A percentile compares a stretch with the other conserved stretches of the same genome.
phyloP scores from a whole-genome alignment of 2,329 filamentous ascomycete genomes.

The Monilinia laxa region DNA sequence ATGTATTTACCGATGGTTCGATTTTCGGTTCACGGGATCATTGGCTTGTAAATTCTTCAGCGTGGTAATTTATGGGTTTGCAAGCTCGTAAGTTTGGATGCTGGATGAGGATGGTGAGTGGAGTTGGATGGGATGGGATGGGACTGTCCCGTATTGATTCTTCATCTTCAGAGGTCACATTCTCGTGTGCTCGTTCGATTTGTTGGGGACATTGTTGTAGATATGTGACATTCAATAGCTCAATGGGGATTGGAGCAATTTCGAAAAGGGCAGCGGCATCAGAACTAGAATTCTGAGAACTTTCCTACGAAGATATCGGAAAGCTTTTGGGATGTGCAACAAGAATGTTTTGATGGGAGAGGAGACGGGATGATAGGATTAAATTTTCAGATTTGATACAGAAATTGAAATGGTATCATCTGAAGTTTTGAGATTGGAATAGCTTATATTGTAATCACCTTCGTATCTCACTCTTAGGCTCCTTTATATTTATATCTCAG shows the following conservation, averaged over 20 bases:
- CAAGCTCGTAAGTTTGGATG: background rate
- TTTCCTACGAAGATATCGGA: background rate
- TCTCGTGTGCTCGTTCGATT: background rate
- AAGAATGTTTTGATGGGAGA: background rate
- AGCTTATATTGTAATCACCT: background rate
- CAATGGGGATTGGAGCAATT: too few species aligned
- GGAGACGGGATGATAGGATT: background rate
- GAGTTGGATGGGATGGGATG: background rate
- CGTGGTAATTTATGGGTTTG: background rate
- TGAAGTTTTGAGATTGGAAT: background rate
- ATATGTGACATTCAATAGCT: background rate
- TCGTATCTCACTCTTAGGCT: slow-evolving; percentile 45
- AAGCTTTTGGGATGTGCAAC: background rate
- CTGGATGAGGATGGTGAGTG: too few species aligned
- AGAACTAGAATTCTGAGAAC: background rate
- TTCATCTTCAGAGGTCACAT: background rate
- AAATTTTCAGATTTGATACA: background rate
- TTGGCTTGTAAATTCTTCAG: background rate
- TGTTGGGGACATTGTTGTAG: background rate
- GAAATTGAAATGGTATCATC: background rate
- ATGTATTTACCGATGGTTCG: too few species aligned
- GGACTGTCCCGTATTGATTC: background rate
- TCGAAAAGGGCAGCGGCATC: background rate
- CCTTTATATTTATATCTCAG: slow-evolving; percentile 68
- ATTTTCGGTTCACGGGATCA: background rate